Base-by-base conservation (phyloP, 2,329 filamentous ascomycete genomes). In the Truncatella angustata region DNA sequence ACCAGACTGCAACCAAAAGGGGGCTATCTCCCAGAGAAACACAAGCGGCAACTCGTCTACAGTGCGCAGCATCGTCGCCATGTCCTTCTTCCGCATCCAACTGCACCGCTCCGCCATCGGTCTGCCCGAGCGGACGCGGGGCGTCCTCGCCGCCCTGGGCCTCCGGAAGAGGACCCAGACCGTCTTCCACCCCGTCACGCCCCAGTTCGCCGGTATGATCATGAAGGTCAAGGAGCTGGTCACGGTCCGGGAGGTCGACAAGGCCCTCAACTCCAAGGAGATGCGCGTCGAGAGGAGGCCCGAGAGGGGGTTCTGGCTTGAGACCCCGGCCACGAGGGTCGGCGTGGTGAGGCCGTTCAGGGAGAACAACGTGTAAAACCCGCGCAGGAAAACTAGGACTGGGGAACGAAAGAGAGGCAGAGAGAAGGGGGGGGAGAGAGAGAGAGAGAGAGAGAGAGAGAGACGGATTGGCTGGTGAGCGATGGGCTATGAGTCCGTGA, bases 201-300 rank as follows among this genome's bases (percentile, higher is more conserved):
- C 86, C 37, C 85, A 91, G 60, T 85, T 90, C 56, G 92, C 92
- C 9, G 92, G 92, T 67, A 91, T 95, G 76, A 90, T 97, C 65
- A 87, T 97, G 79, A 87, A 88, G 71, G 91, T 97, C 62, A 97
- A 97, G 77, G 92, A 97, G 74, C 77, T 97, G 57, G 90, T 97
- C 42, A 79, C 83, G 50, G 91, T 96, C 32, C 77, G 85, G 60
- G 91, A 96, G 73, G 90, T 95, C 40, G 84, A 86, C 30, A 68
- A 73, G 56, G 70, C 79, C 28, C 68, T 90, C 71, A 86, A 78
- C 6, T 82, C 84, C 66, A 71, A 73, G 51, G 82, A 96, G 75
- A 79, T 96, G 64, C 85, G 84, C 73, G 81, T 79, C 48, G 77
- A 82, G 72, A 75, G 92, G 69, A 84, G 80, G 70, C 91, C 91